phyloP scores from a whole-genome alignment of 257 asterid species.

The Linaria vulgaris region DNA sequence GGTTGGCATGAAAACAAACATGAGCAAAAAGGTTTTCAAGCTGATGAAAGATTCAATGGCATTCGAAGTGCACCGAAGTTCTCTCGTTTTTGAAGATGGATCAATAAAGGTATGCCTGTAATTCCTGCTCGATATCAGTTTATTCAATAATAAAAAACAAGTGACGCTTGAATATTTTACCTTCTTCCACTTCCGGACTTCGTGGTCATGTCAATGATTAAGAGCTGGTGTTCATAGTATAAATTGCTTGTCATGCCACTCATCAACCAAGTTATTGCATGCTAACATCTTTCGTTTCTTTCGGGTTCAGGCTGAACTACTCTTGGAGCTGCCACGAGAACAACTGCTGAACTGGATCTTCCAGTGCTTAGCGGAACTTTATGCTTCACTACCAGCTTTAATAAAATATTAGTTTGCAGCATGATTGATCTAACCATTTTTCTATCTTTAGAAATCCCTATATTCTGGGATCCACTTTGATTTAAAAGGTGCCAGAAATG shows the following conservation, averaged over 20 bases:
- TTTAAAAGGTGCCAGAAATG: constrained; percentile 14
- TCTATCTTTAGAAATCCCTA: constrained; percentile 18
- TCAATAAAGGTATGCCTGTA: constrained; percentile 59
- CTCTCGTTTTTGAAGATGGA: constrained; percentile 75
- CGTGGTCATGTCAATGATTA: too few relatives aligned
- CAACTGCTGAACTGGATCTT: constrained; percentile 95
- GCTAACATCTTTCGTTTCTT: constrained; percentile 20
- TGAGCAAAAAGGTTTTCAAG: constrained; percentile 79
- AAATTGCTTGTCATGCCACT: constrained; percentile 2
- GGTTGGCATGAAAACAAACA: constrained; percentile 82
- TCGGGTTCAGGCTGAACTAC: constrained; percentile 74
- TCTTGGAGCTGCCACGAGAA: constrained; percentile 91
- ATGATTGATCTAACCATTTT: constrained; percentile 7
- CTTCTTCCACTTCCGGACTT: too few relatives aligned
- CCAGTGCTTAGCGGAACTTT: constrained; percentile 86
- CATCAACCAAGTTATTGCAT: not conserved
- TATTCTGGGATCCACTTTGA: not conserved
- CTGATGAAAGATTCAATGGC: constrained; percentile 75
- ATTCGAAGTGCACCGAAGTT: constrained; percentile 62
- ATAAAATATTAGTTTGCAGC: constrained; percentile 60
- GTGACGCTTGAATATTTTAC: not conserved
- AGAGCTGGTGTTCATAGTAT: too few relatives aligned
- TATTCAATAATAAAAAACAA: not conserved
- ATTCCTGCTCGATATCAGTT: constrained; percentile 10
- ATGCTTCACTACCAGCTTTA: constrained; percentile 77